These are phyloP conservation scores for Amylocystis lapponica DNA, from an alignment of 768 basidiomycete species.

Conservation along the genomic window DNA sequence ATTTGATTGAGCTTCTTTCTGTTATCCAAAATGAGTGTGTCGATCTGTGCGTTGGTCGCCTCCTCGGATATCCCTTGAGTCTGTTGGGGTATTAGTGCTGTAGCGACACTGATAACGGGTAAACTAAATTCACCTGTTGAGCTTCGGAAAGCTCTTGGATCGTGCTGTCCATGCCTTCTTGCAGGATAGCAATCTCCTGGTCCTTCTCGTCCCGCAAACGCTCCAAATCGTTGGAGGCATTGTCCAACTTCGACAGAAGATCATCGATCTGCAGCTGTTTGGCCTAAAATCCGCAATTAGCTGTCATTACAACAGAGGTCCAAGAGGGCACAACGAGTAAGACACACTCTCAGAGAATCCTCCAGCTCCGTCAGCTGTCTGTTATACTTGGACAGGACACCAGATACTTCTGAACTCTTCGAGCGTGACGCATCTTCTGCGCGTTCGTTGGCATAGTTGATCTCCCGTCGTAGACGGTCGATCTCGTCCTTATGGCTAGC, in stretches of 20 bases:
- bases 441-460: constrained; percentile 95
- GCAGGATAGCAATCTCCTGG: constrained; percentile 90
- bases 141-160: constrained; percentile 83
- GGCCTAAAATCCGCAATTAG: constrained; percentile 47
- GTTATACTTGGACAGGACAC: constrained; percentile 88
- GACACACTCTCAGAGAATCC: constrained; percentile 79
- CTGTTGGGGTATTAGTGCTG: constrained; percentile 34
- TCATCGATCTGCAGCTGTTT: constrained; percentile 98
- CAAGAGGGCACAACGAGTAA: background rate
- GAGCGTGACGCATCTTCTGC: constrained; percentile 89
- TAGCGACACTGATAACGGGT: too few relatives aligned
- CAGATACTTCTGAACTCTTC: constrained; percentile 90
- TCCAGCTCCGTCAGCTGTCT: constrained; percentile 95
- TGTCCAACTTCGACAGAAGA: constrained; percentile 73
- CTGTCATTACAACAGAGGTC: constrained; percentile 2
- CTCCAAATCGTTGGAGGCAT: constrained; percentile 69
- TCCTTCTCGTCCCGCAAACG: constrained; percentile 92
- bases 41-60: constrained; percentile 94
- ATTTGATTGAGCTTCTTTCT: constrained; percentile 97
- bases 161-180: constrained; percentile 92
- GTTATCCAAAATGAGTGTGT: constrained; percentile 92
- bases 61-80: constrained; percentile 80
- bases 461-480: constrained; percentile 86
- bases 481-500: constrained; percentile 92
- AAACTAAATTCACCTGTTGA: constrained; percentile 56